phyloP scores from a whole-genome alignment of 352 stramenopile genomes.

The Globisporangium radiosum region DNA sequence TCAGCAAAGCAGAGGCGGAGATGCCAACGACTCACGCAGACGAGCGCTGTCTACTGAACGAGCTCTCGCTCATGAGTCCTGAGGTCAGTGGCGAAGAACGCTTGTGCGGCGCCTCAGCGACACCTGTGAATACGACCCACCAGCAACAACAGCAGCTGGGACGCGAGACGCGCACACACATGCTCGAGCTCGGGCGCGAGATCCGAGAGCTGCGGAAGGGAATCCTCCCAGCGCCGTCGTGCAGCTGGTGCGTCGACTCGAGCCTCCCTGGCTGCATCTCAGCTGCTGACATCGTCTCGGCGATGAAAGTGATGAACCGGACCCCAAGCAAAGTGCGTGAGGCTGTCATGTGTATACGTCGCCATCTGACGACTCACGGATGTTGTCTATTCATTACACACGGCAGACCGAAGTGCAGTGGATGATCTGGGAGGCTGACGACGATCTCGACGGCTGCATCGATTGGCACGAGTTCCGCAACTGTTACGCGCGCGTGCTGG shows the following conservation, averaged over 20 bases:
- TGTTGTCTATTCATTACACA: background rate
- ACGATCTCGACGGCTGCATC: slow-evolving; percentile 90
- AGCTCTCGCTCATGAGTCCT: no score
- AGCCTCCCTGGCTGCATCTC: slow-evolving; percentile 28
- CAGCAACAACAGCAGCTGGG: background rate
- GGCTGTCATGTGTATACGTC: no score
- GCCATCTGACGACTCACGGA: no score
- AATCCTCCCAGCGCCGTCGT: slow-evolving; percentile 18
- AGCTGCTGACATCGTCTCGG: slow-evolving; percentile 34
- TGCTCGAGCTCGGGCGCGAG: slow-evolving; percentile 24
- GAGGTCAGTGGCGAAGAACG: no score
- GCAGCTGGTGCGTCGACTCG: slow-evolving; percentile 7
- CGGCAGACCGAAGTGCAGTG: slow-evolving; percentile 86
- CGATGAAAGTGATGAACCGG: slow-evolving; percentile 31
- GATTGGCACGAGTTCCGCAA: slow-evolving; percentile 91
- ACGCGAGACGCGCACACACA: slow-evolving; percentile 1
- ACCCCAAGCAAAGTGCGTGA: slow-evolving; percentile 22
- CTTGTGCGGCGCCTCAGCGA: no score
- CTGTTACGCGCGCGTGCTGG: slow-evolving; percentile 88
- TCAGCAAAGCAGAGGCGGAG: background rate
- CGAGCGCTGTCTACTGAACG: no score
- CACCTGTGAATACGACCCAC: background rate
- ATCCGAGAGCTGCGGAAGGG: slow-evolving; percentile 43
- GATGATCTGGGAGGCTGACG: slow-evolving; percentile 97
- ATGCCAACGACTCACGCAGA: no score